Evolutionary conservation across 1,139 yeast genomes (phyloP).

Genomic region (Saccharomyces hybrid): DNA sequence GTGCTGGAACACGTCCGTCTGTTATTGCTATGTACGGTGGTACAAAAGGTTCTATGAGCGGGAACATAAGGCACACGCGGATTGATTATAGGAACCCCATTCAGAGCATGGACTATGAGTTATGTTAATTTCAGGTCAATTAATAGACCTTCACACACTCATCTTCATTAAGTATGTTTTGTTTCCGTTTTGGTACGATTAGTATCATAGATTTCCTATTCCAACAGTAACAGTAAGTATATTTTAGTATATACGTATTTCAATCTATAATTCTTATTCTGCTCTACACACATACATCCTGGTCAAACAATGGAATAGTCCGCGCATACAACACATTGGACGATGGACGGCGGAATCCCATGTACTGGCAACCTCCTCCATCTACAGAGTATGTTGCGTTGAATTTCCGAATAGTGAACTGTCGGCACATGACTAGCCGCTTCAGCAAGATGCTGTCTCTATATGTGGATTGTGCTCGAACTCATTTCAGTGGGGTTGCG

Average conservation of each 20-base stretch:
- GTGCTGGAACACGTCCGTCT: not conserved
- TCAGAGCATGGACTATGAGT: not conserved
- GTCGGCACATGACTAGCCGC: not conserved
- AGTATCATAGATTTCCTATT: not conserved
- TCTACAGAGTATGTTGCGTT: conserved; percentile 47
- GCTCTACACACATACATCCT: conserved; percentile 35
- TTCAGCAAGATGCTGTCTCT: not conserved
- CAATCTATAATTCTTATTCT: conserved; percentile 1
- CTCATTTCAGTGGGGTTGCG: not conserved
- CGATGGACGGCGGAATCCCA: conserved; percentile 50
- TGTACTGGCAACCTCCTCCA: conserved; percentile 59
- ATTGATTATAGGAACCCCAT: not conserved
- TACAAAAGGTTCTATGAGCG: not conserved
- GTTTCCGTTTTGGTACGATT: not conserved
- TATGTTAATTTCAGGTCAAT: not conserved
- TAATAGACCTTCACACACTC: not conserved
- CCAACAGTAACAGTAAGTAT: not conserved
- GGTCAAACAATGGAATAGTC: conserved; percentile 35
- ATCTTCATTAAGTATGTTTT: not conserved
- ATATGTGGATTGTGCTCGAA: not conserved
- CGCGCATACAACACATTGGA: conserved; percentile 34
- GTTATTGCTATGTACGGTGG: not conserved
- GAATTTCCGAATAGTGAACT: not conserved
- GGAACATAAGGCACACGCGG: not conserved
- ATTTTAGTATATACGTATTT: no score